phyloP scores from a whole-genome alignment of 1,284 basidiomycete genomes.

The Heliocybe sulcata region DNA sequence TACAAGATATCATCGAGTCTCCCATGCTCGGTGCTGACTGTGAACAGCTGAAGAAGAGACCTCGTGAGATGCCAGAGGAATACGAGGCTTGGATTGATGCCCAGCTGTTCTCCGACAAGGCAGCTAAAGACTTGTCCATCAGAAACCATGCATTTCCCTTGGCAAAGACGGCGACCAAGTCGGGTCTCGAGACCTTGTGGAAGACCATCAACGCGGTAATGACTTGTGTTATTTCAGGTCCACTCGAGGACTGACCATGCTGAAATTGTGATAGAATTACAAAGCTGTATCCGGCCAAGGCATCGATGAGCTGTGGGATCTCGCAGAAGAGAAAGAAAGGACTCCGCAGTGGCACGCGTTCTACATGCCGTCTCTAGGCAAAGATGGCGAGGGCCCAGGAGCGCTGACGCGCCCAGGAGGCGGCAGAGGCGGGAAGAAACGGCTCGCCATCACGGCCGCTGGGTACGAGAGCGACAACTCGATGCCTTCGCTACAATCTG shows the following conservation, averaged over 20 bases:
- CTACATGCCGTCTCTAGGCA: slow-evolving; percentile 20
- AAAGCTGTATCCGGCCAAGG: slow-evolving; percentile 37
- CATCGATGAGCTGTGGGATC: slow-evolving; percentile 57
- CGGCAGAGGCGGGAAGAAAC: slow-evolving; percentile 28
- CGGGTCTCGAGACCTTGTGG: slow-evolving; percentile 57
- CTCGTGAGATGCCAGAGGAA: slow-evolving; percentile 44
- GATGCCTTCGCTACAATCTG: slow-evolving; percentile 57
- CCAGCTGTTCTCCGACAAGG: slow-evolving; percentile 49
- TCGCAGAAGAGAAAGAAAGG: slow-evolving; percentile 43
- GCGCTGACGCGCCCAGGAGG: not conserved
- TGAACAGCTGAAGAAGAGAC: slow-evolving; percentile 37
- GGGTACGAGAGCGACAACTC: slow-evolving; percentile 34
- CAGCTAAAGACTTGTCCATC: slow-evolving; percentile 41
- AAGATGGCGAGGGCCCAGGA: slow-evolving; percentile 4
- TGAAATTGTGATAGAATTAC: slow-evolving; percentile 43
- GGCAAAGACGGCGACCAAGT: slow-evolving; percentile 39
- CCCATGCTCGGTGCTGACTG: slow-evolving; percentile 48
- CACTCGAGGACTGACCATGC: not conserved
- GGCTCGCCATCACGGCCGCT: slow-evolving; percentile 38
- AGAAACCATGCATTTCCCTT: slow-evolving; percentile 54
- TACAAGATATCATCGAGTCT: slow-evolving; percentile 54
- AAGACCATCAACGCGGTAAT: slow-evolving; percentile 49
- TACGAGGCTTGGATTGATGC: slow-evolving; percentile 63
- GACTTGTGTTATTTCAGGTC: not conserved
- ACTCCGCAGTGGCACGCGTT: slow-evolving; percentile 54